A percentile compares a stretch with the other conserved stretches of the same genome.
Conservation (phyloP, 345 rosid species). For the Microcos paniculata region DNA sequence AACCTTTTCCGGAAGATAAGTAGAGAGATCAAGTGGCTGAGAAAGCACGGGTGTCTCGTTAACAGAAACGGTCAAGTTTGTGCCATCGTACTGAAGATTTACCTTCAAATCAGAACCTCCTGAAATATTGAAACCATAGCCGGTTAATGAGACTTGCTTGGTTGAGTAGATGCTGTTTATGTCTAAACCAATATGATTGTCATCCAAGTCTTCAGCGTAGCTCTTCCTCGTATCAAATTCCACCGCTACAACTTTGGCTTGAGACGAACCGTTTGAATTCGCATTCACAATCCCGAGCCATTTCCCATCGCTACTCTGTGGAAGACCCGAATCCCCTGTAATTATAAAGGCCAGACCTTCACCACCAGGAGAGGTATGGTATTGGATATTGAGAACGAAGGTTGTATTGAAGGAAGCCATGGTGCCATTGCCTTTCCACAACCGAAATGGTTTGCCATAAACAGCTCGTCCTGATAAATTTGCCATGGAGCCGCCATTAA, state of each 20-base stretch:
- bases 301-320: conserved; percentile 43
- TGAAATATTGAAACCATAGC: conserved; percentile 27
- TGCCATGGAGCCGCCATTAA: conserved; percentile 10
- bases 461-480: conserved; percentile 42
- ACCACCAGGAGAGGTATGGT: conserved; percentile 45
- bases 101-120: conserved; percentile 19
- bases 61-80: conserved; percentile 46
- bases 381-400: conserved; percentile 47
- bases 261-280: conserved; percentile 20
- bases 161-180: conserved; percentile 43
- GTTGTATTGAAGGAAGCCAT: conserved; percentile 50
- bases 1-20: conserved; percentile 46
- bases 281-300: conserved; percentile 71
- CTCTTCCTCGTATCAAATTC: conserved; percentile 77
- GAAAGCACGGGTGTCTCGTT: conserved; percentile 31
- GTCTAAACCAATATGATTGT: conserved; percentile 68
- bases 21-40: conserved; percentile 45
- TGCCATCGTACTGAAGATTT: conserved; percentile 42
- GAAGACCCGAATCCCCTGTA: conserved; percentile 27
- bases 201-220: conserved; percentile 45
- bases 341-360: conserved; percentile 77
- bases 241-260: conserved; percentile 45
- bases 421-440: conserved; percentile 33
- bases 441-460: conserved; percentile 35
- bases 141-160: conserved; percentile 40